These are phyloP conservation scores for Ophiostoma pallidulum DNA, from an alignment of 2,329 filamentous ascomycete species.

Conservation along the genomic window DNA sequence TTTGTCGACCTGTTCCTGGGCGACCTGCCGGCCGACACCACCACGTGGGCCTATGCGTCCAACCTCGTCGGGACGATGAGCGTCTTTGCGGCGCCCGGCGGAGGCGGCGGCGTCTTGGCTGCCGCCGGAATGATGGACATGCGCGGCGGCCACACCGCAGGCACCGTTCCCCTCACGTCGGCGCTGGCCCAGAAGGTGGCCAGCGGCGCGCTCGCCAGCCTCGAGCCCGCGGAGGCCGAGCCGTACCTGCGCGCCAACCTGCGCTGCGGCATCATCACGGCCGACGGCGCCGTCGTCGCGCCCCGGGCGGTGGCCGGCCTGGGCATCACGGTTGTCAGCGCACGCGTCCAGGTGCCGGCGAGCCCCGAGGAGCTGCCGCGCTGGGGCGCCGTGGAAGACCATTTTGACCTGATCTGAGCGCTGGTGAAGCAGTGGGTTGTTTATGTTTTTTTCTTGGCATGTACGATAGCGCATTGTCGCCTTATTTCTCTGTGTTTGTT, in stretches of 20 bases:
- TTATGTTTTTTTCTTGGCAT: not conserved
- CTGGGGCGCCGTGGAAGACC: constrained; percentile 24
- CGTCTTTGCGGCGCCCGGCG: constrained; percentile 35
- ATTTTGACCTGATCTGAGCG: constrained; percentile 18
- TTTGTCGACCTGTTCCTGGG: constrained; percentile 62
- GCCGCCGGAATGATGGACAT: constrained; percentile 17
- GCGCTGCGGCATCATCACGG: constrained; percentile 24
- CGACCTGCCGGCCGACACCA: constrained; percentile 32
- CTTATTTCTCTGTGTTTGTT: not conserved
- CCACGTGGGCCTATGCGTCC: constrained; percentile 40
- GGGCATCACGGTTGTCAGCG: constrained; percentile 28
- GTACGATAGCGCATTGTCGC: too few relatives aligned
- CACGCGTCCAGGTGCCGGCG: constrained; percentile 26
- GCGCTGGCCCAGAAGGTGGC: constrained; percentile 35
- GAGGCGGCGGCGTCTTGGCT: too few relatives aligned
- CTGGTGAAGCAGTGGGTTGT: too few relatives aligned
- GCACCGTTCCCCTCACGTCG: constrained; percentile 43
- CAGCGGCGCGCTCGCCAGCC: constrained; percentile 26
- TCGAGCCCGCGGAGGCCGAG: constrained; percentile 28
- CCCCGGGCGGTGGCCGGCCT: constrained; percentile 25
- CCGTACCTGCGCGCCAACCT: constrained; percentile 34
- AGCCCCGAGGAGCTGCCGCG: constrained; percentile 26
- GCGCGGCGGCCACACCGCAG: constrained; percentile 32
- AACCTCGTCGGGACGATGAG: constrained; percentile 55
- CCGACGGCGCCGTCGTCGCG: constrained; percentile 22